Conservation (phyloP, 2,329 filamentous ascomycete genomes). For the Chaetomiaceae sp. region DNA sequence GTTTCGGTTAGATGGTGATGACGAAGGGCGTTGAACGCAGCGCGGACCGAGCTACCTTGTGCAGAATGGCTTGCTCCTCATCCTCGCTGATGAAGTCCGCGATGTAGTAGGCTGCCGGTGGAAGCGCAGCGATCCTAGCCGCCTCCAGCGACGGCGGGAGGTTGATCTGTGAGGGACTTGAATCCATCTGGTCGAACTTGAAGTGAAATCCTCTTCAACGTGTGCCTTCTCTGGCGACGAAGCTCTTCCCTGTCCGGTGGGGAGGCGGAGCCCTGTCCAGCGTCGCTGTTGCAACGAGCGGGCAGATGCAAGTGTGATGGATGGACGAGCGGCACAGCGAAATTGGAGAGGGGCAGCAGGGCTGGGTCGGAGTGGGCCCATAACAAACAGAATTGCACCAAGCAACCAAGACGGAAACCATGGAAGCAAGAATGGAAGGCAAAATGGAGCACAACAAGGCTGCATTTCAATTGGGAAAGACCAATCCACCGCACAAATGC, state of each 20-base stretch:
- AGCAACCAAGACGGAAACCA: too few relatives aligned
- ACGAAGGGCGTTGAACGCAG: not conserved
- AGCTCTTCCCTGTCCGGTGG: not conserved
- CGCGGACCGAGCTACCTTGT: conserved; percentile 54
- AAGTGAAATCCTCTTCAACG: not conserved
- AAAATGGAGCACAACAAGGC: too few relatives aligned
- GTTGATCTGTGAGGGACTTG: conserved; percentile 5
- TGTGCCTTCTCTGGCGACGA: not conserved
- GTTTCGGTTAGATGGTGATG: conserved; percentile 42
- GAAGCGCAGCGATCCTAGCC: conserved; percentile 51
- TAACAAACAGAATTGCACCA: not conserved
- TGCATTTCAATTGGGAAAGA: too few relatives aligned
- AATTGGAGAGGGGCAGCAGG: conserved; percentile 11
- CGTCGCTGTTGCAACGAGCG: not conserved
- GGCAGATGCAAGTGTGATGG: not conserved
- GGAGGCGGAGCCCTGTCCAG: not conserved
- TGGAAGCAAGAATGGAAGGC: too few relatives aligned
- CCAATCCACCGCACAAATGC: too few relatives aligned
- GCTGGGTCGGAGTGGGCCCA: not conserved
- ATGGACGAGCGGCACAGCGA: conserved; percentile 4
- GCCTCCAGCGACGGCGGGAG: conserved; percentile 49
- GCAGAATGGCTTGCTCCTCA: conserved; percentile 67
- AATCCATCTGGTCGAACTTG: conserved; percentile 6
- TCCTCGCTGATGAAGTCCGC: conserved; percentile 73
- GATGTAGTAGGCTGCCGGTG: conserved; percentile 74